phyloP scores from a whole-genome alignment of 805 yeast genomes.

The Maudiozyma pseudohumilis region DNA sequence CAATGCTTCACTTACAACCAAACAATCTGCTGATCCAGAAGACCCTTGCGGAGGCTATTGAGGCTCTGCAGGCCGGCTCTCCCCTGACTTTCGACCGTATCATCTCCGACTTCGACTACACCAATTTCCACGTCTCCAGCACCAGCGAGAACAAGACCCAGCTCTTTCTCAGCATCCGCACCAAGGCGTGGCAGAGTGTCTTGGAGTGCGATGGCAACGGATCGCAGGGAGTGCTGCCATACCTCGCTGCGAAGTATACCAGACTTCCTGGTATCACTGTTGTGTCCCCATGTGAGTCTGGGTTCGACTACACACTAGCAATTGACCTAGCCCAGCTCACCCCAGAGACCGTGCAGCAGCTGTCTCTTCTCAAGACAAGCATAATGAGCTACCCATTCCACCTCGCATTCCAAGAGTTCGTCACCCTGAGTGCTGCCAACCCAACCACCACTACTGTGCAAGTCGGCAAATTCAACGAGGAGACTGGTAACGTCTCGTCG shows the following conservation, averaged over 20 bases:
- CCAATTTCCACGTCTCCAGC: constrained; percentile 80
- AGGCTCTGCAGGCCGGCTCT: constrained; percentile 19
- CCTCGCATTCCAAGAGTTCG: constrained; percentile 72
- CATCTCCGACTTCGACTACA: constrained; percentile 91
- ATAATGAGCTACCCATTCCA: constrained; percentile 91
- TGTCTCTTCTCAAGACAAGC: constrained; percentile 73
- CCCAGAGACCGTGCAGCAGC: constrained; percentile 45
- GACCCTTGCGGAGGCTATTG: constrained; percentile 55
- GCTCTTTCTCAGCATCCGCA: constrained; percentile 21
- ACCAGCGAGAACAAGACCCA: constrained; percentile 46
- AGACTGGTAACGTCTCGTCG: constrained; percentile 17
- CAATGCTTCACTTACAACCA: constrained; percentile 78
- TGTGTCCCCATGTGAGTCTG: constrained; percentile 40
- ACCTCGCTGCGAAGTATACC: constrained; percentile 15
- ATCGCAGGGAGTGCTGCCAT: constrained; percentile 13
- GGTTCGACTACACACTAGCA: constrained; percentile 71
- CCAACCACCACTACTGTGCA: constrained; percentile 13
- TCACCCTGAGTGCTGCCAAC: constrained; percentile 40
- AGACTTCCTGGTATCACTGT: constrained; percentile 17
- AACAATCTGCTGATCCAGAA: constrained; percentile 75
- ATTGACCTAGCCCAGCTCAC: constrained; percentile 54
- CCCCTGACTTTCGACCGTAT: constrained; percentile 60
- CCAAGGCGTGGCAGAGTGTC: constrained; percentile 28
- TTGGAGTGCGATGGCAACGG: constrained; percentile 10
- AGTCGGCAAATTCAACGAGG: constrained; percentile 10